Base-by-base conservation (phyloP, 2,329 filamentous ascomycete species). In the Emmonsiellopsis sp. region DNA sequence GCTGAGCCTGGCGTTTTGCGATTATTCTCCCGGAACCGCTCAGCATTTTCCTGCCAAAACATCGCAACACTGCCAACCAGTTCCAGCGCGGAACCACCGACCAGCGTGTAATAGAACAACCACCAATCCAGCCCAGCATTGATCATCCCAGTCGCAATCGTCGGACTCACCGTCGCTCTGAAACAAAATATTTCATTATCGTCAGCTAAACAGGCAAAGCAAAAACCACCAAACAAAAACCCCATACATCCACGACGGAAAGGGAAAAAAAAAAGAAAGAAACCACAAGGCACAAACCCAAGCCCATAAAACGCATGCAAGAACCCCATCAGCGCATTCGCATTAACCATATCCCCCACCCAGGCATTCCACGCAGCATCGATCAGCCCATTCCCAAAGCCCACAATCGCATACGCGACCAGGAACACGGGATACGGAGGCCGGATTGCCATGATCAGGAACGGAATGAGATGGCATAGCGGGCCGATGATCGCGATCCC, bases 81-180 rank as follows among this genome's bases (percentile, higher is more conserved):
- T 60, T 87, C 83, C 27, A 84, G 56, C 1, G 65, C 71, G 0
- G 80, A 76, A 51, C 79, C 64, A 11, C 76, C 56, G 60, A 85
- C 75, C 81, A 88, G 85, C 52, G 88, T 68, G 62, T 87, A 88
- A 68, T 87, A 90, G 68, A 85, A 89, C 5, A 73, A 72, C 60
- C 84, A 88, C 86, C 87, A 91, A 0, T 71, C 71, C 49, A 83
- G 64, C 5, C 70, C 59, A 0, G 69, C 78, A 60, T 81, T 83
- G 0, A 83, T 82, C 33, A 89, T 78, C 78, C 90, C 83, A 10
- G 78, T 77, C 0, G 86, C 88, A 5, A 85, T 85, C 55, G 88
- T 76, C 4, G 88, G 68, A 0, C 86, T 86, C 2, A 76, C 74
- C 14, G 88, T 71, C 0, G 83, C 82, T 2, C 82, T 85, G 1